Conservation (phyloP, 2,329 filamentous ascomycete genomes). For the Cordyceps javanica region DNA sequence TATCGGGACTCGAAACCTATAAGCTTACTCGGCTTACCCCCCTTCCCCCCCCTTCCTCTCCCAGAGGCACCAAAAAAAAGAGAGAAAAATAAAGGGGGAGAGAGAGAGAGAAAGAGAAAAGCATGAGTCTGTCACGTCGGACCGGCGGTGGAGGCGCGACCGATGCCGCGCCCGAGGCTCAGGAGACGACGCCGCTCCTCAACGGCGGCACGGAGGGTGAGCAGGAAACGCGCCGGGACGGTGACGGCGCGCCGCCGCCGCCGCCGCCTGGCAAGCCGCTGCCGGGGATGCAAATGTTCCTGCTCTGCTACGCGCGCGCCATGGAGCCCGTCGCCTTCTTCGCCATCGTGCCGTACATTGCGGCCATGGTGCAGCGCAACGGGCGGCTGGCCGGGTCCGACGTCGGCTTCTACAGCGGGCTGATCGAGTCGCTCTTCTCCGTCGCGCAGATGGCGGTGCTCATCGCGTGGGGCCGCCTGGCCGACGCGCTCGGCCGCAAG, state of each 20-base stretch:
- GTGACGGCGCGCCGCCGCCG: not conserved
- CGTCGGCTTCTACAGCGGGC: constrained; percentile 72
- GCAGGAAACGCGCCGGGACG: not conserved
- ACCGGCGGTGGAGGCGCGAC: not conserved
- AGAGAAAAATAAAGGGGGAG: not conserved
- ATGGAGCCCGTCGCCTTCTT: constrained; percentile 80
- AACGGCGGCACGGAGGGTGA: not conserved
- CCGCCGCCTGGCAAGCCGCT: constrained; percentile 39
- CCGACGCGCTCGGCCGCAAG: constrained; percentile 64
- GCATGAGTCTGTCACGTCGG: not conserved
- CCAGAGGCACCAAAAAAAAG: too few relatives aligned
- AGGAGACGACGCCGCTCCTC: constrained; percentile 8
- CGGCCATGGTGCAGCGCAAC: constrained; percentile 65
- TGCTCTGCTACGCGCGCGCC: constrained; percentile 67
- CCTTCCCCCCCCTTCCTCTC: too few relatives aligned
- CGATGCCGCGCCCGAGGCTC: not conserved
- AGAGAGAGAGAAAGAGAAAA: not conserved
- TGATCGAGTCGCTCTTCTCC: constrained; percentile 70
- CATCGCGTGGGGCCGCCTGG: constrained; percentile 60
- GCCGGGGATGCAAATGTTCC: constrained; percentile 57
- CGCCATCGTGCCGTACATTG: constrained; percentile 75
- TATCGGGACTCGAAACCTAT: too few relatives aligned
- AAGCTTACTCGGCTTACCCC: too few relatives aligned
- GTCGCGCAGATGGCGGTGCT: constrained; percentile 72
- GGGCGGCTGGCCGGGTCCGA: constrained; percentile 57